phyloP scores from a whole-genome alignment of 495 filamentous ascomycete genomes.

The Emericellopsis terricola region DNA sequence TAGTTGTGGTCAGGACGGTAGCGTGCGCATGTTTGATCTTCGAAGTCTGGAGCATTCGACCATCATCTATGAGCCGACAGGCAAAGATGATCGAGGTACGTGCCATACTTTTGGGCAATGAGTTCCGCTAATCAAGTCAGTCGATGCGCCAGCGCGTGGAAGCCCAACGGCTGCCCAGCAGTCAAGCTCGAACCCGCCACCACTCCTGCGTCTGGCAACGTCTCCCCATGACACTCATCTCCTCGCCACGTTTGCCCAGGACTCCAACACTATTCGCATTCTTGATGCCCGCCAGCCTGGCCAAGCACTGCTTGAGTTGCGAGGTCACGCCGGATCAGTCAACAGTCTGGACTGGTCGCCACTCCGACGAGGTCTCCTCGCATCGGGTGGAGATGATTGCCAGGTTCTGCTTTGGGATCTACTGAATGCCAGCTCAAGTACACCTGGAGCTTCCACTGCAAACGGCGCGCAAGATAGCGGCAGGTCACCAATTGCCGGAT shows the following conservation, averaged over 20 bases:
- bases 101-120: no score
- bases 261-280: slow-evolving; percentile 84
- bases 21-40: slow-evolving; percentile 97
- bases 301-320: slow-evolving; percentile 83
- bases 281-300: slow-evolving; percentile 94
- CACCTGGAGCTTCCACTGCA: slow-evolving; percentile 28
- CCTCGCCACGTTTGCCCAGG: slow-evolving; percentile 87
- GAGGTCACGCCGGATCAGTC: slow-evolving; percentile 70
- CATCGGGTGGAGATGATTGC: slow-evolving; percentile 83
- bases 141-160: no score
- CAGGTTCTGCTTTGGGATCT: slow-evolving; percentile 90
- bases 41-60: slow-evolving; percentile 94
- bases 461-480: slow-evolving; percentile 37
- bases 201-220: slow-evolving; percentile 72
- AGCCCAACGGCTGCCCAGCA: slow-evolving; percentile 52
- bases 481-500: slow-evolving; percentile 59
- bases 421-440: slow-evolving; percentile 33
- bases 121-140: no score
- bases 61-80: slow-evolving; percentile 94
- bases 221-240: slow-evolving; percentile 93
- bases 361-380: slow-evolving; percentile 65
- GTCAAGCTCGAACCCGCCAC: slow-evolving; percentile 63
- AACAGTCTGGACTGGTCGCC: slow-evolving; percentile 96
- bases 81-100: slow-evolving; percentile 67
- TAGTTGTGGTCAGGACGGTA: slow-evolving; percentile 92